A percentile compares a stretch with the other conserved stretches of the same genome.
Evolutionary conservation across 1,139 yeast species (phyloP).

Genomic region (Pneumocystis oryctolagi): DNA sequence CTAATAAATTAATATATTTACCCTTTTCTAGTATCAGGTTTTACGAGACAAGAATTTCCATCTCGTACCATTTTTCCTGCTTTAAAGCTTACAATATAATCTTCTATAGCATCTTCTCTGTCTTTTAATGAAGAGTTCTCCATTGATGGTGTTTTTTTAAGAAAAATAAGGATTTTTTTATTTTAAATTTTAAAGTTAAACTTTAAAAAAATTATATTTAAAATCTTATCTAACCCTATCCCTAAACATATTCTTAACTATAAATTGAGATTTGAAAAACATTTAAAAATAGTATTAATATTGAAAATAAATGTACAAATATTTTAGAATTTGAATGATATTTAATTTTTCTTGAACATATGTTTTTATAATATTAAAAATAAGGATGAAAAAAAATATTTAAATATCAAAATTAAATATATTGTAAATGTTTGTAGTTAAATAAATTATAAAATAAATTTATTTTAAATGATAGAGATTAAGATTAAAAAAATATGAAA

Average conservation of each 20-base stretch:
- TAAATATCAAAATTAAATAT: no score
- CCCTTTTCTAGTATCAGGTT: slow-evolving; percentile 13
- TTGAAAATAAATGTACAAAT: no score
- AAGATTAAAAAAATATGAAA: no score
- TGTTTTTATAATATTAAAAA: no score
- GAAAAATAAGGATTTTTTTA: neutral
- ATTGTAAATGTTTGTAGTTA: no score
- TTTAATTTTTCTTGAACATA: no score
- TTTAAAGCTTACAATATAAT: slow-evolving; percentile 8
- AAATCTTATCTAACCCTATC: neutral
- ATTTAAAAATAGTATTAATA: no score
- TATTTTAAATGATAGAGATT: no score
- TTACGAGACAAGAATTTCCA: slow-evolving; percentile 17
- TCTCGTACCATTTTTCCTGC: slow-evolving; percentile 18
- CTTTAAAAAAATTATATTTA: neutral
- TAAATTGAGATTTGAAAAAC: no score
- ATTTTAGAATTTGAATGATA: no score
- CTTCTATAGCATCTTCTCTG: neutral
- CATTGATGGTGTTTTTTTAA: neutral
- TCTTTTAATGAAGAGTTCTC: neutral
- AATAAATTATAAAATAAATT: no score
- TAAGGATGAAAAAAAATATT: no score
- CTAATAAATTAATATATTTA: neutral
- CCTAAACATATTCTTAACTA: neutral
- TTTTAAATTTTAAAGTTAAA: neutral